Evolutionary conservation across 208 protist genomes (phyloP).

Genomic region (Crithidia fasciculata): DNA sequence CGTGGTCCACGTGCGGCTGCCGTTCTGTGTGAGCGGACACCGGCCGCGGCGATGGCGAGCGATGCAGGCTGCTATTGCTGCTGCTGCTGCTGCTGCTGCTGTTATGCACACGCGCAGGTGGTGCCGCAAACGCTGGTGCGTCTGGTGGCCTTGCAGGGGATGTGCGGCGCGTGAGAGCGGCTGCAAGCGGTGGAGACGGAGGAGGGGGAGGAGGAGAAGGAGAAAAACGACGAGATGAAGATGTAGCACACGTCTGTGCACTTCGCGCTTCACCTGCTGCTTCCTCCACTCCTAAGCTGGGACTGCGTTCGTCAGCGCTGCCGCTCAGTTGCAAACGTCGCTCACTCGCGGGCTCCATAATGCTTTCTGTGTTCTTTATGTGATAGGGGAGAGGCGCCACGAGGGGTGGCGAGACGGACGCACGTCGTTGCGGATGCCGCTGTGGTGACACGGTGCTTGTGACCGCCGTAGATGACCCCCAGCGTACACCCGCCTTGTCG

Average conservation of each 20-base stretch:
- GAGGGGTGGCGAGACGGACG: background rate
- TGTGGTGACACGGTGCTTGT: background rate
- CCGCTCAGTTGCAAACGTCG: slow-evolving; percentile 5
- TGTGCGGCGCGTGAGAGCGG: background rate
- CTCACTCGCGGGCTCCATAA: background rate
- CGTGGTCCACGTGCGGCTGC: background rate
- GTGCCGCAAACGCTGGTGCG: background rate
- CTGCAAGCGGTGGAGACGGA: too few relatives aligned
- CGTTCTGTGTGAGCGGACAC: background rate
- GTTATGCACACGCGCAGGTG: too few relatives aligned
- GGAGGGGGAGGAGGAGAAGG: too few relatives aligned
- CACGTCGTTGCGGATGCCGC: background rate
- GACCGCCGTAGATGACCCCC: too few relatives aligned
- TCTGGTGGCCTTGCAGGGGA: background rate
- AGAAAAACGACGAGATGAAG: too few relatives aligned
- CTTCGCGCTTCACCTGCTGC: too few relatives aligned
- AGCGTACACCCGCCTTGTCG: too few relatives aligned
- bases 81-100: too few relatives aligned
- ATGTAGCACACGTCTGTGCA: too few relatives aligned
- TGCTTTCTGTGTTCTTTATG: too few relatives aligned
- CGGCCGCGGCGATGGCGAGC: background rate
- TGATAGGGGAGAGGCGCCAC: background rate
- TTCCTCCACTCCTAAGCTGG: too few relatives aligned
- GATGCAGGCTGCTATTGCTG: background rate
- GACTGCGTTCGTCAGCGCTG: slow-evolving; percentile 6